phyloP scores from a whole-genome alignment of 257 asterid genomes.

The Ajuga chamaepitys region DNA sequence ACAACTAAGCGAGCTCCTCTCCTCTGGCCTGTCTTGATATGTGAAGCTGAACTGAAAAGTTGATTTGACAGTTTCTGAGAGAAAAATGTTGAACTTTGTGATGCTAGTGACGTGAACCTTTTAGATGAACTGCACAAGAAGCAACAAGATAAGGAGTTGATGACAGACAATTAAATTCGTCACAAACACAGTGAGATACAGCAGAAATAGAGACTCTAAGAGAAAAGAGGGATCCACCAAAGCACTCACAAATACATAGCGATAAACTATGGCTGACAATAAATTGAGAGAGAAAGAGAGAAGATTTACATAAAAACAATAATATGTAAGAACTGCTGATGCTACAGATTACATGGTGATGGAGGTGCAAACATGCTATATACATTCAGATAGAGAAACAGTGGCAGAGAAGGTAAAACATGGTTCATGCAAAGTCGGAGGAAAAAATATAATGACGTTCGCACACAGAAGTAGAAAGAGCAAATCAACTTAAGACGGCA shows the following conservation, averaged over 20 bases:
- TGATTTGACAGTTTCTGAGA: conserved; percentile 46
- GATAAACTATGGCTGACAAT: no score
- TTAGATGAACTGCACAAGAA: conserved; percentile 50
- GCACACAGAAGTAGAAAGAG: neutral
- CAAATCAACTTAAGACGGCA: neutral
- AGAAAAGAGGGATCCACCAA: neutral
- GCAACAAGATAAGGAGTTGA: conserved; percentile 6
- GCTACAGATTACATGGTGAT: no score
- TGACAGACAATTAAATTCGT: neutral
- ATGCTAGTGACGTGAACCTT: conserved; percentile 45
- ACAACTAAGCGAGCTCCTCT: conserved; percentile 63
- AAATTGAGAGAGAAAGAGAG: neutral
- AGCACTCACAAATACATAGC: no score
- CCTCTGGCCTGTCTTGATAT: conserved; percentile 28
- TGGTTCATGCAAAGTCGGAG: neutral
- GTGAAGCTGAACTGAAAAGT: conserved; percentile 40
- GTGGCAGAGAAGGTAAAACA: neutral
- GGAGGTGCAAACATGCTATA: neutral
- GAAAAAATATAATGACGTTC: neutral
- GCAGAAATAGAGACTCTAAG: no score
- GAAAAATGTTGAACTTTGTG: conserved; percentile 52
- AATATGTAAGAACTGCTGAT: no score
- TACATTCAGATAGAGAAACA: neutral
- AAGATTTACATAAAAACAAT: neutral
- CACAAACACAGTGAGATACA: no score